Conservation (phyloP, 371 early-diverging fungal genomes). For the Mucor indicus region DNA sequence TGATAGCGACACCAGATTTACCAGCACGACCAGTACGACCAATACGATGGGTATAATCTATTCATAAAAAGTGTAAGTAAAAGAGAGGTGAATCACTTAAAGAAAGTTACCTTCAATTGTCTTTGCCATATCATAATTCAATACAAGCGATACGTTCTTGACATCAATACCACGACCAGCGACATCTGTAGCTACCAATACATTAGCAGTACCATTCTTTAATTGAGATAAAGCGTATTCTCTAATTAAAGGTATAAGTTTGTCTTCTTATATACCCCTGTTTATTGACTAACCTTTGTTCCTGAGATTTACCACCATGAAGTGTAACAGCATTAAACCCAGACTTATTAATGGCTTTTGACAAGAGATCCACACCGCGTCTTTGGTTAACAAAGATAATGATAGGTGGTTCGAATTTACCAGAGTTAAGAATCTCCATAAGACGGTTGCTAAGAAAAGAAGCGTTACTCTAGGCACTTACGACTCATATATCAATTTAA, state of each 20-base stretch:
- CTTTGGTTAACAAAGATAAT: slow-evolving; percentile 98
- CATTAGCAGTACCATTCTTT: slow-evolving; percentile 72
- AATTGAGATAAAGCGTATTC: slow-evolving; percentile 71
- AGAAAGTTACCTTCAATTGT: slow-evolving; percentile 74
- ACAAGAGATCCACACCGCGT: slow-evolving; percentile 76
- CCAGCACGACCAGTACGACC: slow-evolving; percentile 99
- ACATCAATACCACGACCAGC: slow-evolving; percentile 99
- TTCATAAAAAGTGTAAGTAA: slow-evolving; percentile 25
- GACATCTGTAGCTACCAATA: slow-evolving; percentile 95
- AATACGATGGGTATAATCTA: slow-evolving; percentile 96
- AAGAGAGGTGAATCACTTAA: too few species aligned
- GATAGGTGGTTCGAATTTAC: slow-evolving; percentile 77
- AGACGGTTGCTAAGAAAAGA: slow-evolving; percentile 59
- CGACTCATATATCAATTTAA: neutral
- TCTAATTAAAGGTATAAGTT: slow-evolving; percentile 23
- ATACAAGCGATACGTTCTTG: slow-evolving; percentile 93
- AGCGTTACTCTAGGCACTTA: neutral
- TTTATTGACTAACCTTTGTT: slow-evolving; percentile 77
- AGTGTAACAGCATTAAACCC: slow-evolving; percentile 77
- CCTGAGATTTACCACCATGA: slow-evolving; percentile 96
- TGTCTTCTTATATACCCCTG: too few species aligned
- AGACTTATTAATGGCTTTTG: slow-evolving; percentile 65
- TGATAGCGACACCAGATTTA: slow-evolving; percentile 88
- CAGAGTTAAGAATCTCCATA: slow-evolving; percentile 67
- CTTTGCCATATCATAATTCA: slow-evolving; percentile 98